Conservation (phyloP, 495 filamentous ascomycete species). For the Xylaria acuta region DNA sequence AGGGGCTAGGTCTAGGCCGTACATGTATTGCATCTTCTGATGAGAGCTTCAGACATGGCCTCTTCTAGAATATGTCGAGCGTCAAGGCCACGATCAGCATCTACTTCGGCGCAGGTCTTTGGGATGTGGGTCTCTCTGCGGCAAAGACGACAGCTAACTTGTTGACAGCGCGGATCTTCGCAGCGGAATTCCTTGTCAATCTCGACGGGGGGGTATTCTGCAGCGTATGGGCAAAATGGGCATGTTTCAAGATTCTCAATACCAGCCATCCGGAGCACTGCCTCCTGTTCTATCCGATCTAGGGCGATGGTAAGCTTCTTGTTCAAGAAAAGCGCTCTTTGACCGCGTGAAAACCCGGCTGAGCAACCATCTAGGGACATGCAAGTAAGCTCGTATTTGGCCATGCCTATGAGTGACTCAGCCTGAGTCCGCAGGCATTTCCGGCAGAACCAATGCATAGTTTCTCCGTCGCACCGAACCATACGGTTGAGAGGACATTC, state of each 20-base stretch:
- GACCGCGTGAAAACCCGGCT: conserved; percentile 48
- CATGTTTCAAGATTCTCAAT: conserved; percentile 72
- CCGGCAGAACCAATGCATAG: conserved; percentile 67
- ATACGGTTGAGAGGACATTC: conserved; percentile 70
- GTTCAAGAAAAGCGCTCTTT: conserved; percentile 64
- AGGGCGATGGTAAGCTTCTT: conserved; percentile 61
- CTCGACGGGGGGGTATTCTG: conserved; percentile 70
- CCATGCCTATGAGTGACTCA: conserved; percentile 69
- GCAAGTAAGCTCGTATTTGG: conserved; percentile 64
- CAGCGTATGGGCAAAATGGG: conserved; percentile 84
- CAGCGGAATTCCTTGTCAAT: conserved; percentile 79
- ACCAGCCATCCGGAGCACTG: conserved; percentile 67
- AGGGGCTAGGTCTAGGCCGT: conserved; percentile 27
- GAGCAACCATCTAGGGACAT: conserved; percentile 58
- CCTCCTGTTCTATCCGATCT: conserved; percentile 72
- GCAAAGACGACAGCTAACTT: conserved; percentile 77
- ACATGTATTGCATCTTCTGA: conserved; percentile 76
- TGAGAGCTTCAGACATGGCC: conserved; percentile 79
- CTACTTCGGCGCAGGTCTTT: conserved; percentile 70
- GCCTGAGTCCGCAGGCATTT: conserved; percentile 68
- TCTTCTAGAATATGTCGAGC: conserved; percentile 76
- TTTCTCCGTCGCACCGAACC: conserved; percentile 66
- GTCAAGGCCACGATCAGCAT: conserved; percentile 60
- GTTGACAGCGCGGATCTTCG: conserved; percentile 66
- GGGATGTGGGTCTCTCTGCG: conserved; percentile 76